Evolutionary conservation across 2,329 filamentous ascomycete genomes (phyloP), one percentile per base, ranked within the genome.

Genomic region (Diaporthe ampelina): DNA sequence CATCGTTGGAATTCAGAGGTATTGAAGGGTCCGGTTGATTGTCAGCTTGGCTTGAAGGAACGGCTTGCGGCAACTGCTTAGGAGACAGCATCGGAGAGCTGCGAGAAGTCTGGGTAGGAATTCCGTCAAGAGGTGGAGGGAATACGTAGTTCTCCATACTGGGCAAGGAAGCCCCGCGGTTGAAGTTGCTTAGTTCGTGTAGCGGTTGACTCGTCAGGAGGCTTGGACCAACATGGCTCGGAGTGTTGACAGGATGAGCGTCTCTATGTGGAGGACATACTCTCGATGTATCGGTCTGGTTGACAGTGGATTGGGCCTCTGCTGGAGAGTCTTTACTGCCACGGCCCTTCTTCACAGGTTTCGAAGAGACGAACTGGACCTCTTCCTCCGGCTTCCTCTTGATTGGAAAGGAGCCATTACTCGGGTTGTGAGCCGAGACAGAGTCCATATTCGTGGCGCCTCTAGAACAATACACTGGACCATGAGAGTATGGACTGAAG

Each of bases 361-460:
- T 75, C 26, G 74, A 72, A 35, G 76, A 77, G 54, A 77, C 73
- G 32, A 77, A 77, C 32, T 76, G 76, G 29, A 77, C 75, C 35
- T 77, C 76, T 2, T 76, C 75, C 52, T 77, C 76, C 9, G 70
- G 73, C 19, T 65, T 68, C 63, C 76, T 75, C 72, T 77, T 77
- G 43, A 68, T 32, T 8, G 69, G 59, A 5, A 69, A n/a, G 50
- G 67, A 37, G 45, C 54, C 50, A 32, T 4, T 35, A 2, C 48
- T 40, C 19, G 59, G 69, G 54, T 69, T 72, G 21, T 21, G 37
- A 45, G 57, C 57, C 48, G 40, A 9, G 9, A n/a, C 48, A 11
- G 63, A 54, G 21, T 56, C 70, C 57, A 72, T 63, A 21, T 52
- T 72, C 19, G 74, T 35, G 7, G 69, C 40, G 35, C 35, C 56